These are phyloP conservation scores for Fusarium hostae DNA, from an alignment of 2,329 filamentous ascomycete genomes.

Conservation along the genomic window DNA sequence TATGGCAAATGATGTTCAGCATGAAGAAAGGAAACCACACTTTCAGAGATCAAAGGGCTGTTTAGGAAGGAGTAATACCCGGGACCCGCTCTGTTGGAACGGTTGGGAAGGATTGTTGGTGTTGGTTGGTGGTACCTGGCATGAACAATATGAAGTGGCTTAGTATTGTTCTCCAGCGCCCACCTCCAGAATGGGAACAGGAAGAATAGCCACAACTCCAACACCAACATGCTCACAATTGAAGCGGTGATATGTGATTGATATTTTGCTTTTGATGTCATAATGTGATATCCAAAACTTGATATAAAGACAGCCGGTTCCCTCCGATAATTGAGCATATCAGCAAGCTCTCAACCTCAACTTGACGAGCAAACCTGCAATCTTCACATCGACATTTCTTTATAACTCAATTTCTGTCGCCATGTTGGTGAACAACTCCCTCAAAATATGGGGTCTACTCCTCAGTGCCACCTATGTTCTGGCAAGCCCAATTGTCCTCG, in stretches of 20 bases:
- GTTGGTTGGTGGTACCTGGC: constrained; percentile 25
- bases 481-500: constrained; percentile 35
- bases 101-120: constrained; percentile 12
- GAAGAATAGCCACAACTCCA: constrained; percentile 15
- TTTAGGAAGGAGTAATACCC: background rate
- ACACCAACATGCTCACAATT: background rate
- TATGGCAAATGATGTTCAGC: background rate
- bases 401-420: background rate
- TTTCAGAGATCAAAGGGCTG: background rate
- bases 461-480: constrained; percentile 8
- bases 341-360: background rate
- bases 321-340: background rate
- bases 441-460: constrained; percentile 20
- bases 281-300: background rate
- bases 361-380: background rate
- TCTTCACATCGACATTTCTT: background rate
- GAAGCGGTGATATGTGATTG: background rate
- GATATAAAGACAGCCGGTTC: constrained; percentile 28
- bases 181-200: constrained; percentile 10
- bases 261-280: background rate
- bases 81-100: constrained; percentile 2
- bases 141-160: constrained; percentile 42
- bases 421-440: constrained; percentile 17
- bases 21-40: background rate
- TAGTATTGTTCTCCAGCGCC: constrained; percentile 41